phyloP scores from a whole-genome alignment of 2,329 filamentous ascomycete genomes.

The Fusarium sp. region DNA sequence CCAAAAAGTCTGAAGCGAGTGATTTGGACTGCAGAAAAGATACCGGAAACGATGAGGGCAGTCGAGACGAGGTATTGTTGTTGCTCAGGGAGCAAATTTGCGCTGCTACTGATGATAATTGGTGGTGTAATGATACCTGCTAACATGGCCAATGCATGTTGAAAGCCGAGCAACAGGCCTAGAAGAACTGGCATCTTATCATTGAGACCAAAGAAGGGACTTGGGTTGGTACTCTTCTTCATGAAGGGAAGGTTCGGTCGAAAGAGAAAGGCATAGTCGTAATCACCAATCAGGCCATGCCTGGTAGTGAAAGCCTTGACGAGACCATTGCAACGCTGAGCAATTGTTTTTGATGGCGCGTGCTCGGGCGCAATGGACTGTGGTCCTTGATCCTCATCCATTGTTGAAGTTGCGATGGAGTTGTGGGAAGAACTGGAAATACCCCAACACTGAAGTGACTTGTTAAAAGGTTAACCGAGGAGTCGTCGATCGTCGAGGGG shows the following conservation, averaged over 20 bases:
- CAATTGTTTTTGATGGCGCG: conserved; percentile 49
- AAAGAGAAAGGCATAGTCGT: conserved; percentile 93
- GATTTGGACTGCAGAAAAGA: conserved; percentile 81
- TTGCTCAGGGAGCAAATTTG: conserved; percentile 70
- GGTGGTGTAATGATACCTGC: conserved; percentile 83
- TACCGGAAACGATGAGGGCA: conserved; percentile 81
- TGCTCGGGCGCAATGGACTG: conserved; percentile 61
- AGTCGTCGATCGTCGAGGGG: conserved; percentile 12
- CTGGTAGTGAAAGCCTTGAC: conserved; percentile 64
- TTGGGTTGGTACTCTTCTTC: conserved; percentile 63
- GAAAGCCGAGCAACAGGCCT: conserved; percentile 79
- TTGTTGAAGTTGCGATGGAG: conserved; percentile 45
- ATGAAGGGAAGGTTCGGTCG: conserved; percentile 85
- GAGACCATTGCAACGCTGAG: conserved; percentile 46
- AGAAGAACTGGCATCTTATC: conserved; percentile 82
- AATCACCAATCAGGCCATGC: conserved; percentile 83
- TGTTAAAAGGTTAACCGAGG: conserved; percentile 10
- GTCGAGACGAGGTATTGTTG: conserved; percentile 85
- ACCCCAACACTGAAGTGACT: background rate
- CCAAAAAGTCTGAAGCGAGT: conserved; percentile 79
- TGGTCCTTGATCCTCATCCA: conserved; percentile 70
- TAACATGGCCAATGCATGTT: conserved; percentile 83
- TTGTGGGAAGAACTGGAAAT: conserved; percentile 12
- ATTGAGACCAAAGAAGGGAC: conserved; percentile 87
- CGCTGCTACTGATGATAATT: conserved; percentile 75